Conservation (phyloP, 192 early-diverging fungal genomes). For the Spizellomyces punctatus region DNA sequence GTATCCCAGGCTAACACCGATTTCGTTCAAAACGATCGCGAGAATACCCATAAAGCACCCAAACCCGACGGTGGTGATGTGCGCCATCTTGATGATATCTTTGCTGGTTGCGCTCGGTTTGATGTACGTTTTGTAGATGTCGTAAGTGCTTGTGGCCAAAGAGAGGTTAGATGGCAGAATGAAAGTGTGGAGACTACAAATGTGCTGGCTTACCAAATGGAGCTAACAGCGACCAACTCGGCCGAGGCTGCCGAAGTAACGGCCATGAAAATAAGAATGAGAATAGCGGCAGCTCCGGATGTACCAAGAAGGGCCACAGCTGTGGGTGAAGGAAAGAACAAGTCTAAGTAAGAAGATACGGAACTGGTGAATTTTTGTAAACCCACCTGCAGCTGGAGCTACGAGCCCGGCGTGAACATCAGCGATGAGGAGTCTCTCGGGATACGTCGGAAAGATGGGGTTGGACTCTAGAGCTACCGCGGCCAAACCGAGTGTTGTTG, state of each 20-base stretch:
- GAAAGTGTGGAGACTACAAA: no score
- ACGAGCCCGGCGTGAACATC: conserved; percentile 72
- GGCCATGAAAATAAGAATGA: conserved; percentile 76
- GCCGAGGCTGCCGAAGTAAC: conserved; percentile 76
- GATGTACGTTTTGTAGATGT: conserved; percentile 72
- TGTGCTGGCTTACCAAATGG: conserved; percentile 34
- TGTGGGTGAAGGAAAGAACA: no score
- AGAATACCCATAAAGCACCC: conserved; percentile 73
- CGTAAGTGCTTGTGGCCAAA: conserved; percentile 53
- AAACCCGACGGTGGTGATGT: conserved; percentile 56
- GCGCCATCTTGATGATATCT: conserved; percentile 57
- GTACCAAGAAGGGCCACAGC: conserved; percentile 64
- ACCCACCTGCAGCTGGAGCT: conserved; percentile 52
- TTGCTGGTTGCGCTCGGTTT: conserved; percentile 66
- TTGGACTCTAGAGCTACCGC: conserved; percentile 66
- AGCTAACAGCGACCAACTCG: conserved; percentile 75
- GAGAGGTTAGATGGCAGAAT: no score
- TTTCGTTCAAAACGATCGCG: conserved; percentile 60
- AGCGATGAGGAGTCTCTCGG: conserved; percentile 48
- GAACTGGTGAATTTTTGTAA: no score
- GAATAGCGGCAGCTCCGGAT: conserved; percentile 64
- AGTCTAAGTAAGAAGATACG: no score
- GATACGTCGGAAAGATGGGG: conserved; percentile 55
- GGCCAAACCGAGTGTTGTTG: conserved; percentile 70
- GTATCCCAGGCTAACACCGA: conserved; percentile 70